Conservation (phyloP, 2,329 filamentous ascomycete genomes). For the Penicillium sp. region DNA sequence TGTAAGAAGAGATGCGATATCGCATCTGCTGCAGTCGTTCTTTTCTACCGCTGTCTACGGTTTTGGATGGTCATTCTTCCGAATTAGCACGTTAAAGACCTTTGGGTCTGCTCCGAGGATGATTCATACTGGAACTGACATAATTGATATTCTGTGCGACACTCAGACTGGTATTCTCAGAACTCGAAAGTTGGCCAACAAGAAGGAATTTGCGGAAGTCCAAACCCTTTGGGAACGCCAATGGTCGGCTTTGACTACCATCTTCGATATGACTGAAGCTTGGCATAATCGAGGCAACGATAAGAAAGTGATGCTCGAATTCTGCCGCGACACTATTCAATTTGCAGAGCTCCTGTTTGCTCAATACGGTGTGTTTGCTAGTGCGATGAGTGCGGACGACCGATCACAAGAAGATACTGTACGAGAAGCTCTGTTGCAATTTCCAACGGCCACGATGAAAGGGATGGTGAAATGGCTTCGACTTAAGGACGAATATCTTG, state of each 20-base stretch:
- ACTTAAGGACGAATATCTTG: slow-evolving; percentile 80
- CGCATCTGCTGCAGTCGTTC: slow-evolving; percentile 55
- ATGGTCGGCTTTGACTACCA: slow-evolving; percentile 76
- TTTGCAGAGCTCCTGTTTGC: slow-evolving; percentile 82
- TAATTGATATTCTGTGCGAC: slow-evolving; percentile 62
- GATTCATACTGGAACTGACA: slow-evolving; percentile 59
- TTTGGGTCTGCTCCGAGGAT: slow-evolving; percentile 59
- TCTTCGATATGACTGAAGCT: slow-evolving; percentile 75
- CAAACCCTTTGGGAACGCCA: slow-evolving; percentile 77
- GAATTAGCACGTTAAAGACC: slow-evolving; percentile 53
- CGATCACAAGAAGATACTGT: slow-evolving; percentile 34
- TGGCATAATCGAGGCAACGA: slow-evolving; percentile 72
- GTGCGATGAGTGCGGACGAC: slow-evolving; percentile 55
- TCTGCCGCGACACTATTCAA: slow-evolving; percentile 92
- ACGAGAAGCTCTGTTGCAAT: slow-evolving; percentile 57
- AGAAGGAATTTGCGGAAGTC: slow-evolving; percentile 62
- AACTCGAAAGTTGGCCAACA: slow-evolving; percentile 51
- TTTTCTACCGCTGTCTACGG: slow-evolving; percentile 56
- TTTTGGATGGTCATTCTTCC: slow-evolving; percentile 54
- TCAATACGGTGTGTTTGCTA: slow-evolving; percentile 77
- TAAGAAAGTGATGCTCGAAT: slow-evolving; percentile 78
- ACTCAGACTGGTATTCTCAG: slow-evolving; percentile 61
- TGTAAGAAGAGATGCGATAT: slow-evolving; percentile 57
- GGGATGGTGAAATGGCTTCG: slow-evolving; percentile 82
- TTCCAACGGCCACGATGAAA: slow-evolving; percentile 62